Evolutionary conservation across 2,329 filamentous ascomycete species (phyloP).

Genomic region (Alternaria conjuncta): DNA sequence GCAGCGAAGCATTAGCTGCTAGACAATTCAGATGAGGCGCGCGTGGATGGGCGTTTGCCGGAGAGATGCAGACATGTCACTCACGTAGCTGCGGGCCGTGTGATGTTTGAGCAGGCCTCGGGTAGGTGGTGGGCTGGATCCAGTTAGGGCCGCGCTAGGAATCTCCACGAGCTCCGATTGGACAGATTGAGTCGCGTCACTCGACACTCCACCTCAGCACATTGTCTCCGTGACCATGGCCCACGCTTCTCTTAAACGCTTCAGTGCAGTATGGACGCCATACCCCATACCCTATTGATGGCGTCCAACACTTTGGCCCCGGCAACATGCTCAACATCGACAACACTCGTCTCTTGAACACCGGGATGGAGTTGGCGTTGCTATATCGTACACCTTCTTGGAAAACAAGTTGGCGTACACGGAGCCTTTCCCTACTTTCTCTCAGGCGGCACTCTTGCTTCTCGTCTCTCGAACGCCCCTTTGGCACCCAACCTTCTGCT

Average conservation of each 20-base stretch:
- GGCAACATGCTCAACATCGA: constrained; percentile 96
- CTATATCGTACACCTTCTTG: background rate
- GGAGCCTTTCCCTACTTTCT: too few species aligned
- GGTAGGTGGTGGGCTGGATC: background rate
- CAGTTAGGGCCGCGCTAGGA: background rate
- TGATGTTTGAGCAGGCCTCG: background rate
- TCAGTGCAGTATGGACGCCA: background rate
- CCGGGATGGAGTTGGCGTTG: background rate
- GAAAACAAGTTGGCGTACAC: too few species aligned
- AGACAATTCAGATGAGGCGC: background rate
- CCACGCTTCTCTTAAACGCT: background rate
- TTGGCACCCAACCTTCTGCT: background rate
- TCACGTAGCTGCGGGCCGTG: background rate
- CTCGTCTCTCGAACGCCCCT: too few species aligned
- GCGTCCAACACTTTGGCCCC: constrained; percentile 86
- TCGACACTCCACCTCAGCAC: background rate
- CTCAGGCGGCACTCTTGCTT: too few species aligned
- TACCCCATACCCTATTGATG: background rate
- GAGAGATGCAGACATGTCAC: background rate
- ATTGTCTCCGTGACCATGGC: background rate
- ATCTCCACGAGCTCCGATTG: background rate
- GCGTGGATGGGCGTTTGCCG: background rate
- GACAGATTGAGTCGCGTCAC: background rate
- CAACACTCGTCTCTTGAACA: constrained; percentile 74
- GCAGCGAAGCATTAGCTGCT: background rate